Evolutionary conservation across 805 yeast species (phyloP).

Genomic region (Zygosaccharomyces siamensis): DNA sequence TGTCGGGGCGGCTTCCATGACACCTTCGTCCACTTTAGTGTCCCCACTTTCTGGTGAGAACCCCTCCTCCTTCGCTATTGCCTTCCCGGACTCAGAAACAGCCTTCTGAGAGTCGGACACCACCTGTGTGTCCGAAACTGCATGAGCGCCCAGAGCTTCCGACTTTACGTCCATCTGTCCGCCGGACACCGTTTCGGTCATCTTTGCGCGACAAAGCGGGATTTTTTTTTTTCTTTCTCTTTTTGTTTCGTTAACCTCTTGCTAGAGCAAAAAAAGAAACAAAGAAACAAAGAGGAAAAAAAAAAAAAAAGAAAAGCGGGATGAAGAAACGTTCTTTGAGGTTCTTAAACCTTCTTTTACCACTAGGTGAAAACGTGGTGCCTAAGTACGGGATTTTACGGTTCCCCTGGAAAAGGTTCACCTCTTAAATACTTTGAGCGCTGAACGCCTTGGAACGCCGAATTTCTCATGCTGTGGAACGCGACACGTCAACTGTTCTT

Average conservation of each 20-base stretch:
- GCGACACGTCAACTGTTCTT: constrained; percentile 8
- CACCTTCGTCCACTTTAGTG: constrained; percentile 10
- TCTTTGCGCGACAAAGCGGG: constrained; percentile 5
- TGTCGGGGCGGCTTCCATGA: constrained; percentile 9
- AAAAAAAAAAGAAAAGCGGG: background rate
- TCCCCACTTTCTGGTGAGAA: constrained; percentile 17
- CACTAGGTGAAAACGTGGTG: background rate
- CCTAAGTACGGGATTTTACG: constrained; percentile 3
- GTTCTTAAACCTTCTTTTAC: constrained; percentile 8
- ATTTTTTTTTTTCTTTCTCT: background rate
- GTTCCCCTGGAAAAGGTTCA: constrained; percentile 7
- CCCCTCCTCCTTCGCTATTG: constrained; percentile 22
- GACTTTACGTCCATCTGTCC: constrained; percentile 10
- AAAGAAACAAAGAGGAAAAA: background rate
- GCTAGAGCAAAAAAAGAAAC: background rate
- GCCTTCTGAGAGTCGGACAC: background rate
- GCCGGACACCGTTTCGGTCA: constrained; percentile 14
- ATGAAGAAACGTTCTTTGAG: constrained; percentile 4
- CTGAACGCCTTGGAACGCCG: constrained; percentile 2
- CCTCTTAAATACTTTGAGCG: constrained; percentile 7
- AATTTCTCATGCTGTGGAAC: constrained; percentile 1
- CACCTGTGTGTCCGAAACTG: too few species aligned
- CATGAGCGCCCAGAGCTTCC: background rate
- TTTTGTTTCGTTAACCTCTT: background rate
- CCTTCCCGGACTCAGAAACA: constrained; percentile 13